Conservation (phyloP, 129 eudicot species). For the Cynara cardunculus region DNA sequence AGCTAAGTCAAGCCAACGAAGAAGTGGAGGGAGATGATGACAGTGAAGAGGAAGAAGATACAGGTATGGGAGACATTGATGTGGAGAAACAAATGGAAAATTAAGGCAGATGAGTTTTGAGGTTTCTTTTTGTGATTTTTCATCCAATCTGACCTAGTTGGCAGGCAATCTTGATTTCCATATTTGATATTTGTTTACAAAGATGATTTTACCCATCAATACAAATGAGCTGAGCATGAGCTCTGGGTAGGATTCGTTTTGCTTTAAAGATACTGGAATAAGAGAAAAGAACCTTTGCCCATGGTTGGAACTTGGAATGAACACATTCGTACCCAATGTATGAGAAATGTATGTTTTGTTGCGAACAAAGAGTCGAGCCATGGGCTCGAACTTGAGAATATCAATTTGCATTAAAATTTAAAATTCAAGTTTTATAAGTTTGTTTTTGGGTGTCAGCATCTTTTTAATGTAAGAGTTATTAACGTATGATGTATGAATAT, state of each 20-base stretch:
- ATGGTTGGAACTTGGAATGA: not conserved
- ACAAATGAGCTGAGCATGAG: not conserved
- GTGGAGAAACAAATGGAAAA: not conserved
- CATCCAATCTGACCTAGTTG: not conserved
- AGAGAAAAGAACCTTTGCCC: not conserved
- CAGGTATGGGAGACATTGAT: constrained; percentile 9
- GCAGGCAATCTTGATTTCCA: not conserved
- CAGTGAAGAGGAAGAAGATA: constrained; percentile 9
- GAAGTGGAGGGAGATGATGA: constrained; percentile 8
- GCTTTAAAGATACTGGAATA: not conserved
- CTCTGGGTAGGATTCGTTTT: not conserved
- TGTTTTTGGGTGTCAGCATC: not conserved
- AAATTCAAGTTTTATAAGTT: not conserved
- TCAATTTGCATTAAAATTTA: too few relatives aligned
- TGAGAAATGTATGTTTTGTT: not conserved
- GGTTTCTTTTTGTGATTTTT: not conserved
- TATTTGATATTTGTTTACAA: not conserved
- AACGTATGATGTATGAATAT: too few relatives aligned
- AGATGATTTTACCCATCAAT: not conserved
- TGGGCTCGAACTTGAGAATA: not conserved
- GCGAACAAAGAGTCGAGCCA: not conserved
- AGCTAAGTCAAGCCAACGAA: not conserved
- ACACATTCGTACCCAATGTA: not conserved
- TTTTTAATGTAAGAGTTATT: too few relatives aligned
- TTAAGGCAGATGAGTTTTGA: not conserved